phyloP scores from a whole-genome alignment of 2,329 filamentous ascomycete species.

The Gaeumannomyces sp. region DNA sequence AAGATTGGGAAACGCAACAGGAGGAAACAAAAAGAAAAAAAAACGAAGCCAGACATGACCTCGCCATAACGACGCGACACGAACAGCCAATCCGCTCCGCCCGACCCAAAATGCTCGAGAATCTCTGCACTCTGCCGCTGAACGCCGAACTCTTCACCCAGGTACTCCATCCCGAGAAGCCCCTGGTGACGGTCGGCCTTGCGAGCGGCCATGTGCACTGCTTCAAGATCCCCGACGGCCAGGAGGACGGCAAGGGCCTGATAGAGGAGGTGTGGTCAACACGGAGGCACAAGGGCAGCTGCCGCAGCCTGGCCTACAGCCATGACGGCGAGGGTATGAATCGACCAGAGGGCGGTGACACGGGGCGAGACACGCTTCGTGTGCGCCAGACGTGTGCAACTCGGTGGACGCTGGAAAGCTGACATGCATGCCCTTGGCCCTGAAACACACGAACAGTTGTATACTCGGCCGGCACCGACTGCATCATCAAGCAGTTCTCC shows the following conservation, averaged over 20 bases:
- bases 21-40: neutral
- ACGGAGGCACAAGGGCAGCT: constrained; percentile 87
- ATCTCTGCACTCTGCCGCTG: constrained; percentile 82
- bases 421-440: neutral
- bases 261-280: constrained; percentile 86
- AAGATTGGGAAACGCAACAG: no score
- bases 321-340: constrained; percentile 63
- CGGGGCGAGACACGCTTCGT: neutral
- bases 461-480: constrained; percentile 58
- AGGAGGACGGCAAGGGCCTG: constrained; percentile 61
- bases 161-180: constrained; percentile 76
- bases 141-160: constrained; percentile 83
- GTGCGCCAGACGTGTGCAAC: neutral
- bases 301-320: constrained; percentile 72
- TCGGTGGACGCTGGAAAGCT: neutral
- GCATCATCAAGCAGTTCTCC: constrained; percentile 48
- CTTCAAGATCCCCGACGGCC: constrained; percentile 61
- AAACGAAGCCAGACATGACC: neutral
- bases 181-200: constrained; percentile 80
- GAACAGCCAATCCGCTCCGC: neutral
- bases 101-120: constrained; percentile 69
- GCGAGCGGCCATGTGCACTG: constrained; percentile 80
- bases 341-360: neutral
- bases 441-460: constrained; percentile 33
- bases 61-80: neutral